A percentile compares a stretch with the other conserved stretches of the same genome.
Conservation (phyloP, 1,284 basidiomycete genomes). For the Moesziomyces antarcticus region DNA sequence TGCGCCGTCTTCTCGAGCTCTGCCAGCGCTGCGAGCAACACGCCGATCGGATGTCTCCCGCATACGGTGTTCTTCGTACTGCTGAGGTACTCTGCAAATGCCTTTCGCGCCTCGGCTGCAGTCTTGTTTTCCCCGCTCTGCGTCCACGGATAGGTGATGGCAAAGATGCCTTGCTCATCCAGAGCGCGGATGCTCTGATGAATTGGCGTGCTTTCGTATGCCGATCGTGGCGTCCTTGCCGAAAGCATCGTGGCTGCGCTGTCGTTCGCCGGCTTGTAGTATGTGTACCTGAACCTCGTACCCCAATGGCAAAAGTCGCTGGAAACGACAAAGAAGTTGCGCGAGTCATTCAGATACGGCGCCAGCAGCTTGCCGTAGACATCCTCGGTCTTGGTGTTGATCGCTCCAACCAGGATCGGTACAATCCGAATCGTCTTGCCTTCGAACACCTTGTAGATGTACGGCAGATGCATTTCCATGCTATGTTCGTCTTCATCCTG, state of each 20-base stretch:
- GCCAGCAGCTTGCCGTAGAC: conserved; percentile 79
- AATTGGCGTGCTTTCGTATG: conserved; percentile 45
- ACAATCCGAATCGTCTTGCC: conserved; percentile 84
- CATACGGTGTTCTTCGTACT: conserved; percentile 96
- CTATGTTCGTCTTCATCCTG: conserved; percentile 95
- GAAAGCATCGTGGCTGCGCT: conserved; percentile 62
- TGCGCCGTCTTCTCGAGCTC: conserved; percentile 73
- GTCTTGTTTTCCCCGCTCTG: conserved; percentile 48
- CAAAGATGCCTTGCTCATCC: conserved; percentile 81
- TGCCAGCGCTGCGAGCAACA: conserved; percentile 82
- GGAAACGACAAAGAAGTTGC: conserved; percentile 89
- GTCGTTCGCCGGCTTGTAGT: conserved; percentile 79
- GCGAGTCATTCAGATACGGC: conserved; percentile 79
- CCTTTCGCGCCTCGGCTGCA: conserved; percentile 43
- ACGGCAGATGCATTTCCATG: conserved; percentile 97
- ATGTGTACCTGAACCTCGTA: conserved; percentile 81
- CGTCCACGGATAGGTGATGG: conserved; percentile 73
- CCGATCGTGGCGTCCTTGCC: conserved; percentile 2
- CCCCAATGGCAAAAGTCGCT: conserved; percentile 99
- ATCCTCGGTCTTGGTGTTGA: conserved; percentile 75
- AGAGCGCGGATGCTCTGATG: conserved; percentile 77
- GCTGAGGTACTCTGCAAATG: conserved; percentile 76
- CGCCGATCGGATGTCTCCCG: conserved; percentile 92
- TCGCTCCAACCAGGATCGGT: conserved; percentile 89
- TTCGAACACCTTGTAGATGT: conserved; percentile 86